Evolutionary conservation across 768 basidiomycete species (phyloP).

Genomic region (Gymnopilus junonius): DNA sequence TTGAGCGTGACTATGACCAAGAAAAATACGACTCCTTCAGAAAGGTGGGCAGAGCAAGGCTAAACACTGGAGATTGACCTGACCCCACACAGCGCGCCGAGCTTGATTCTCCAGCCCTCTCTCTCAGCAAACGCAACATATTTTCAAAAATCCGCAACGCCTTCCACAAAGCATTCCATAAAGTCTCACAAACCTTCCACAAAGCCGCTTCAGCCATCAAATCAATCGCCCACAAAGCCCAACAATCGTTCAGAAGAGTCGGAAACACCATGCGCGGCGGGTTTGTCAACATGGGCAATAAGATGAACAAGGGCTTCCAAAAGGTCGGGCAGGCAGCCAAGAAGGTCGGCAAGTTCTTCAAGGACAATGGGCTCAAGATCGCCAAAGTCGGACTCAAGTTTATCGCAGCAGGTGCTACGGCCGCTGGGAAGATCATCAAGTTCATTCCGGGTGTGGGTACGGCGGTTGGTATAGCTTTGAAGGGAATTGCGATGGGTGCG

Average conservation of each 20-base stretch:
- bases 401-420: not conserved
- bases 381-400: constrained; percentile 19
- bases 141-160: not conserved
- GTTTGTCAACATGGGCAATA: not conserved
- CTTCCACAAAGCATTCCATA: not conserved
- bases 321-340: constrained; percentile 4
- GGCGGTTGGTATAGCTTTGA: not conserved
- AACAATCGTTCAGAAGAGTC: not conserved
- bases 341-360: constrained; percentile 9
- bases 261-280: not conserved
- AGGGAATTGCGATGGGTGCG: not conserved
- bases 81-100: not conserved
- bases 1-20: not conserved
- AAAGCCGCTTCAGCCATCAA: not conserved
- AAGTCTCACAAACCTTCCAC: not conserved
- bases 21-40: not conserved
- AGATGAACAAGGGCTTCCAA: not conserved
- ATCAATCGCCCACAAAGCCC: not conserved
- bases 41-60: not conserved
- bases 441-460: constrained; percentile 15
- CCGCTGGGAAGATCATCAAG: constrained; percentile 5
- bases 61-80: not conserved
- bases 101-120: not conserved
- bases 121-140: not conserved
- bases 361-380: constrained; percentile 15